Evolutionary conservation across 495 filamentous ascomycete species (phyloP), one percentile per base, ranked within the genome.

Genomic region (Xylaria cubensis): DNA sequence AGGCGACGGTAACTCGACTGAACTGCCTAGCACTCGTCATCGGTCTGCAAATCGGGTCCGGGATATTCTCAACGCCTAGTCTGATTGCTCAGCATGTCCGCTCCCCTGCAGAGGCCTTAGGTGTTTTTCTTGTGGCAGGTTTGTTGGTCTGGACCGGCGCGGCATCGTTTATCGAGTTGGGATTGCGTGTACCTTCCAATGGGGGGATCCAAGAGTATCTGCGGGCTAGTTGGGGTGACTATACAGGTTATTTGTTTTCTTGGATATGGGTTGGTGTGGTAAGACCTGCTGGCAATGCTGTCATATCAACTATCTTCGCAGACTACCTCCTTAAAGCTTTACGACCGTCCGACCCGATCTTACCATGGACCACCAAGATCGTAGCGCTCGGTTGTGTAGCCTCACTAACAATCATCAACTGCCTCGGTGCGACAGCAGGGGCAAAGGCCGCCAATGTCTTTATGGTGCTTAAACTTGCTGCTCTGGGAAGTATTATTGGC

Each of bases 121-220:
- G 78, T 15, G 74, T 83, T n/a, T 86, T 84, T 81, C 46, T 80
- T 26, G n/a, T 82, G n/a, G 80, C 73, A 26, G 83, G 84, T 15
- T 50, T 83, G 34, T 72, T 85, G 13, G 83, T 81, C 10, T 86
- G 82, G 83, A 79, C 84, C 17, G 83, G 84, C 13, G 83, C 83
- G 0, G 79, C 82, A 1, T 82, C 79, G 10, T 84, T 84, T 72
- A 78, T 81, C 48, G 84, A 86, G 67, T 78, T 85, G 41, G 83
- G 84, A 26, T 69, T 80, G 19, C 76, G 74, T 15, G 69, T 86
- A 19, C 84, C 84, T 2, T 67, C 71, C 69, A 85, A 85, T 69
- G 83, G 84, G 13, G 84, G 84, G 6, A 79, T 82, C 10, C 83
- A 84, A 69, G 82, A 85, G 62, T 86, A 86, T 66, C 76, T 84